phyloP scores from a whole-genome alignment of 2,329 filamentous ascomycete genomes.

The Sporothrix protearum region DNA sequence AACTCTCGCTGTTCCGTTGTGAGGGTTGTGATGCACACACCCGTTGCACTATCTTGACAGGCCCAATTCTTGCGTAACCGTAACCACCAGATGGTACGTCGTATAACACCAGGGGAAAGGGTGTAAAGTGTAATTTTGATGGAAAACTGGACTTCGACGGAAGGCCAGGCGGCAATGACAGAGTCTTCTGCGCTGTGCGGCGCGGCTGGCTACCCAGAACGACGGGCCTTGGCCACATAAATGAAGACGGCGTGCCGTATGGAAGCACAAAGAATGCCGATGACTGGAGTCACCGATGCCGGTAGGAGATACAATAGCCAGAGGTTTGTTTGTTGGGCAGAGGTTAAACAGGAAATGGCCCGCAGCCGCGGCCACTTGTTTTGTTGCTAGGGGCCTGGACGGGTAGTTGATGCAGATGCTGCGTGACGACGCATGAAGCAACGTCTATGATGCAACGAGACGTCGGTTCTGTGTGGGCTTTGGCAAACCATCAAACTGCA shows the following conservation, averaged over 20 bases:
- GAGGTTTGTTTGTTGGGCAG: neutral
- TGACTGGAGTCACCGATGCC: neutral
- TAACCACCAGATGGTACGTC: too few relatives aligned
- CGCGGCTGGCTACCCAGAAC: neutral
- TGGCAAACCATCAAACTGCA: neutral
- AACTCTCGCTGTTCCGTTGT: neutral
- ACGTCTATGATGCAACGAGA: neutral
- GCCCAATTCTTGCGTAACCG: neutral
- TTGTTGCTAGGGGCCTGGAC: neutral
- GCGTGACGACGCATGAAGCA: neutral
- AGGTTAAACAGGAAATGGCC: neutral
- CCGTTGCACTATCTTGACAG: slow-evolving; percentile 1
- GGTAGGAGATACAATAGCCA: neutral
- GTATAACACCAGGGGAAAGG: neutral
- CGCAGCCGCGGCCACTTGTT: neutral
- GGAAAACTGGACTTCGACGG: neutral
- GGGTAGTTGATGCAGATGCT: neutral
- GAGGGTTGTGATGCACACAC: neutral
- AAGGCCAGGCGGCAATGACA: neutral
- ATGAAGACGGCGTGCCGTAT: neutral
- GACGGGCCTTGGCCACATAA: neutral
- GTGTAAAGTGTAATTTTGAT: neutral
- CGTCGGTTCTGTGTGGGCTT: neutral
- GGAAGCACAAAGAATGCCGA: neutral
- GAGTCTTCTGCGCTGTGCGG: neutral